Base-by-base conservation (phyloP, 352 stramenopile genomes). In the Phytopythium ostracodes region DNA sequence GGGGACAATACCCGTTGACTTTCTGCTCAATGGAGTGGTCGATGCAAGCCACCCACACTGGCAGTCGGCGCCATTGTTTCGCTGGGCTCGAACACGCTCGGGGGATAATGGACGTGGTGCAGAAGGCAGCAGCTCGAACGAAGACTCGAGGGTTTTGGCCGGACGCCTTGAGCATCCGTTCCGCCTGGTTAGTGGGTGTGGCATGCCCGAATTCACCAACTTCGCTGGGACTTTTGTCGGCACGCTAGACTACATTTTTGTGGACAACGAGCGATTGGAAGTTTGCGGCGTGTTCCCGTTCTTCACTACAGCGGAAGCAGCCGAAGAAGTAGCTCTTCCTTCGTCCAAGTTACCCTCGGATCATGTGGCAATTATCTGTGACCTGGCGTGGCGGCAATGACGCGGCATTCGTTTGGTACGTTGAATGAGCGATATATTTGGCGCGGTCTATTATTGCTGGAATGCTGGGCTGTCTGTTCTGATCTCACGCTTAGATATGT, bases 331-430 rank as follows among this genome's bases (percentile, higher is more conserved):
- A 22, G 84, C 85, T 12, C 43, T 94, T 25, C 85, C 85, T 5
- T 89, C 83, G 33, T 84, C 74, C n/a, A 73, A 67, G 14, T 90
- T 94, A 56, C 83, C 85, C 14, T 94, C 85, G 4, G 85, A 94
- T 59, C 85, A 92, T 35, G 66, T 94, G 33, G 91, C 85, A 35
- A 67, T 94, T n/a, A 67, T 91, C 11, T 86, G 71, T 25, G 85
- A 94, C 60, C 65, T 94, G 31, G 59, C 38, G 0, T 92, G 78
- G 81, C 67, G 62, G 60, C 14, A 54, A 14, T 47, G 9, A 57
- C 43, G 43, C n/a, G 43, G 4, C 17, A 49, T 49, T 24, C 1
- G 1, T 9, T 25, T 24, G 18, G 43, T 49, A 10, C 43, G 43
- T 33, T 33, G 29, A 8, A 33, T 33, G 29, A 33, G 29, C 18